These are phyloP conservation scores for Globisporangium echinulatum DNA, from an alignment of 352 stramenopile genomes.

Conservation along the genomic window DNA sequence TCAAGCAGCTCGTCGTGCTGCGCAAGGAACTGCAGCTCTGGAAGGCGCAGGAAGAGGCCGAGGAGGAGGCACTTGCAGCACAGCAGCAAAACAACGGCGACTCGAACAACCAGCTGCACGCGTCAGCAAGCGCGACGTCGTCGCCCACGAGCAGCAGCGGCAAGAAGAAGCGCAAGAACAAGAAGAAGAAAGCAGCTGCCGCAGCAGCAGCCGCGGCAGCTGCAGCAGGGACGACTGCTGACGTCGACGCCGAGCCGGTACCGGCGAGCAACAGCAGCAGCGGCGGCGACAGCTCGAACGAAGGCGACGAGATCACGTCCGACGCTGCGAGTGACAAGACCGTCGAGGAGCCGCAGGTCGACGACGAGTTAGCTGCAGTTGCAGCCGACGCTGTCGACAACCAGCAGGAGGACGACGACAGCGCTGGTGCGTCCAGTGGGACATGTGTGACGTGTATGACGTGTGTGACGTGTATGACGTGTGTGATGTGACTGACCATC, in stretches of 20 bases:
- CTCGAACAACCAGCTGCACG: not conserved
- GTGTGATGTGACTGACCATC: not conserved
- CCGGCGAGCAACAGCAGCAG: conserved; percentile 1
- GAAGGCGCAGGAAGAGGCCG: conserved; percentile 25
- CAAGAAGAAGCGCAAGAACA: conserved; percentile 26
- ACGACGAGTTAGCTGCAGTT: not conserved
- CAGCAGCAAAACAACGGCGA: conserved; percentile 17
- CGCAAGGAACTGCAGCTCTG: conserved; percentile 66
- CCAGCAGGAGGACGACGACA: conserved; percentile 7
- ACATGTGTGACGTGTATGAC: not conserved
- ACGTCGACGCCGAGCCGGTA: conserved; percentile 1
- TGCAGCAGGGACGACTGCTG: not conserved
- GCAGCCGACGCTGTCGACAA: conserved; percentile 3
- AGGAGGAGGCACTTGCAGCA: conserved; percentile 3
- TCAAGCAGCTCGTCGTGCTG: conserved; percentile 53
- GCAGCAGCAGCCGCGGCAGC: not conserved
- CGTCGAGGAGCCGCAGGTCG: conserved; percentile 1
- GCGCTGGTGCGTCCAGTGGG: conserved; percentile 7
- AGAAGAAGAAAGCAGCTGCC: conserved; percentile 13
- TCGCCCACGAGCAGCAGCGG: conserved; percentile 13
- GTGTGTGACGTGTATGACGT: not conserved
- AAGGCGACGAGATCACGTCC: conserved; percentile 3
- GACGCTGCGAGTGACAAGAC: conserved; percentile 7
- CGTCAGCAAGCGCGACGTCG: conserved; percentile 7
- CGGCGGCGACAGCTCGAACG: conserved; percentile 9